phyloP scores from a whole-genome alignment of 2,329 filamentous ascomycete species.

The Penicillium janthinellum region DNA sequence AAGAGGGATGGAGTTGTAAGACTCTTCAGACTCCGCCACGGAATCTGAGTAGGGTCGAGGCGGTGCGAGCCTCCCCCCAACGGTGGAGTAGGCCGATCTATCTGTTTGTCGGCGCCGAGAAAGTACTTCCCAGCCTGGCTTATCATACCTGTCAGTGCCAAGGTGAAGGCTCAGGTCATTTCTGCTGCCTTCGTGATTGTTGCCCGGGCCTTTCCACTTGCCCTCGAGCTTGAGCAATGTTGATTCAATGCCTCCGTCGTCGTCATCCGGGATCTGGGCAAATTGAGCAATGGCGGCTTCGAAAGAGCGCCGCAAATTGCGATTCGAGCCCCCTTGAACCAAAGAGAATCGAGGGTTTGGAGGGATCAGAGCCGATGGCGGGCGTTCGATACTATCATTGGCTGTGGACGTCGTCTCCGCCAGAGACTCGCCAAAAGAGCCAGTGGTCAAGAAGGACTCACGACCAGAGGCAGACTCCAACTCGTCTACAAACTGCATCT shows the following conservation, averaged over 20 bases:
- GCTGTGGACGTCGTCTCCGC: conserved; percentile 22
- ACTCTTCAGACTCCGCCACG: conserved; percentile 66
- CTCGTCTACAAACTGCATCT: conserved; percentile 66
- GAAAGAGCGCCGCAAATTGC: conserved; percentile 69
- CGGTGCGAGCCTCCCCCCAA: conserved; percentile 30
- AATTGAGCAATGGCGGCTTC: conserved; percentile 86
- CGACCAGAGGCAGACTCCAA: conserved; percentile 49
- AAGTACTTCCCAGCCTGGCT: conserved; percentile 20
- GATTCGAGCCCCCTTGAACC: conserved; percentile 57
- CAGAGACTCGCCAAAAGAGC: conserved; percentile 37
- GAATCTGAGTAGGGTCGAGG: conserved; percentile 45
- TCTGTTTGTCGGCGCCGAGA: conserved; percentile 30
- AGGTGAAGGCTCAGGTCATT: conserved; percentile 2
- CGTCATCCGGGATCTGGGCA: conserved; percentile 84
- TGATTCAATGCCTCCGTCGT: conserved; percentile 89
- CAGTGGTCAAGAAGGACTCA: conserved; percentile 40
- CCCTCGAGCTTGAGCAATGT: conserved; percentile 90
- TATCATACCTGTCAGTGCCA: conserved; percentile 4
- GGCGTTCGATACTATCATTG: conserved; percentile 24
- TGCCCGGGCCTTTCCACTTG: conserved; percentile 61
- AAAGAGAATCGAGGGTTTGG: conserved; percentile 44
- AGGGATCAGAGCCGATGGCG: conserved; percentile 31
- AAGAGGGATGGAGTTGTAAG: conserved; percentile 75
- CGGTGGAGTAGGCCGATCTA: conserved; percentile 29
- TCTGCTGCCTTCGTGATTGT: not conserved